phyloP scores from a whole-genome alignment of 139 green algal species.

The Volvox reticuliferus region DNA sequence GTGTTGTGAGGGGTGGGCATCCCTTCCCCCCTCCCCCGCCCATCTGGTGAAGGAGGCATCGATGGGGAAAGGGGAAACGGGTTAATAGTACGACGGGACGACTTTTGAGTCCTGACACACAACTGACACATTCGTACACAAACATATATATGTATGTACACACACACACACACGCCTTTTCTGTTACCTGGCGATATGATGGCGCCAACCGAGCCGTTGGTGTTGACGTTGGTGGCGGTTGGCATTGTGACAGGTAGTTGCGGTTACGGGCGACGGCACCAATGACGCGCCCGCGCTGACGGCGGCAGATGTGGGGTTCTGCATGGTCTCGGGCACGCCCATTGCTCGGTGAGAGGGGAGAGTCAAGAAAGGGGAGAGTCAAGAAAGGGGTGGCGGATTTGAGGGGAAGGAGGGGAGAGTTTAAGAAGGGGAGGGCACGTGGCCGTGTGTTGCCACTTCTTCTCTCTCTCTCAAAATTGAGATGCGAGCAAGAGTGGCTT shows the following conservation, averaged over 20 bases:
- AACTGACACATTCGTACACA: no score
- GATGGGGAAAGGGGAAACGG: no score
- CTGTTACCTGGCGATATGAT: no score
- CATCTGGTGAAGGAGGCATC: no score
- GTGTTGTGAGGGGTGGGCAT: no score
- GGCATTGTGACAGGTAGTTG: constrained; percentile 30
- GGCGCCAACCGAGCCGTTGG: not conserved
- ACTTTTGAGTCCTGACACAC: no score
- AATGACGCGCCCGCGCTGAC: constrained; percentile 93
- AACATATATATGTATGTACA: no score
- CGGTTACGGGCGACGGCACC: constrained; percentile 83
- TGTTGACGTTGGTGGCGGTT: not conserved
- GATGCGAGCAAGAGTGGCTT: no score
- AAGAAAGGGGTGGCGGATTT: not conserved
- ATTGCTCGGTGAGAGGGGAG: constrained; percentile 72
- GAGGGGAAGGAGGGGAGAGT: not conserved
- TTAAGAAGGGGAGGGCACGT: not conserved
- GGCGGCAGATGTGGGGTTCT: constrained; percentile 89
- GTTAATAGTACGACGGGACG: no score
- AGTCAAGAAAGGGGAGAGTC: not conserved
- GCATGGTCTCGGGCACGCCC: constrained; percentile 85
- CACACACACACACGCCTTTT: no score
- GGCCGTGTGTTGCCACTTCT: not conserved
- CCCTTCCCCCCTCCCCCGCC: no score
- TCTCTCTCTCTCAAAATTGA: no score